Evolutionary conservation across 345 rosid genomes (phyloP).

Genomic region (Mallotus nudiflorus): DNA sequence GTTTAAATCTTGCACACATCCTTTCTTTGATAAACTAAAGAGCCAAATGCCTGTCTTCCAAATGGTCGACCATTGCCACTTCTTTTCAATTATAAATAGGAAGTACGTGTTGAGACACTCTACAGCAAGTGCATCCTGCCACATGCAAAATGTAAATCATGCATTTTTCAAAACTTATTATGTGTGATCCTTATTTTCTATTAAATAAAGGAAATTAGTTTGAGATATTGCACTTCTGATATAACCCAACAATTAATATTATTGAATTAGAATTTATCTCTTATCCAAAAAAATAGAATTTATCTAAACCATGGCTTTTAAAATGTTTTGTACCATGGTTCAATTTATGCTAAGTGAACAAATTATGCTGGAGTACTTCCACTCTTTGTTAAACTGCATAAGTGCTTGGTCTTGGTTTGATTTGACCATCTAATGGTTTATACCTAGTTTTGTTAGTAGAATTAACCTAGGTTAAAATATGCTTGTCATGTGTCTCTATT

Average conservation of each 20-base stretch:
- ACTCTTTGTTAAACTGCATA: neutral
- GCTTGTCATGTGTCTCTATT: neutral
- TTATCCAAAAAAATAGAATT: too few relatives aligned
- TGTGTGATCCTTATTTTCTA: neutral
- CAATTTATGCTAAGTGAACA: neutral
- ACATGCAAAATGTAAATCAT: too few relatives aligned
- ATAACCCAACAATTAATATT: neutral
- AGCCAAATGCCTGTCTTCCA: constrained; percentile 33
- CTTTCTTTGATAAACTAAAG: constrained; percentile 38
- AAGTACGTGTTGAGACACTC: constrained; percentile 35
- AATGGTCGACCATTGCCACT: constrained; percentile 32
- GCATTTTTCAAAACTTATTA: neutral
- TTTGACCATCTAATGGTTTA: neutral
- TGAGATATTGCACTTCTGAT: neutral
- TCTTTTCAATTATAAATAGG: constrained; percentile 49
- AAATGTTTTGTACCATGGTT: neutral
- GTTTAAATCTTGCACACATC: constrained; percentile 38
- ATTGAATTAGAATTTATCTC: neutral
- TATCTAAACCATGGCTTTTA: neutral
- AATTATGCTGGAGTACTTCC: neutral
- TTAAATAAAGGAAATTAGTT: neutral
- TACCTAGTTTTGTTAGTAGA: neutral
- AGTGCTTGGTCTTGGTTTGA: neutral
- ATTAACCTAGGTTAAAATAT: neutral
- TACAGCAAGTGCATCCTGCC: neutral